Evolutionary conservation across 2,329 filamentous ascomycete genomes (phyloP), one percentile per base, ranked within the genome.

Genomic region (Sphaerulina vaccinii): DNA sequence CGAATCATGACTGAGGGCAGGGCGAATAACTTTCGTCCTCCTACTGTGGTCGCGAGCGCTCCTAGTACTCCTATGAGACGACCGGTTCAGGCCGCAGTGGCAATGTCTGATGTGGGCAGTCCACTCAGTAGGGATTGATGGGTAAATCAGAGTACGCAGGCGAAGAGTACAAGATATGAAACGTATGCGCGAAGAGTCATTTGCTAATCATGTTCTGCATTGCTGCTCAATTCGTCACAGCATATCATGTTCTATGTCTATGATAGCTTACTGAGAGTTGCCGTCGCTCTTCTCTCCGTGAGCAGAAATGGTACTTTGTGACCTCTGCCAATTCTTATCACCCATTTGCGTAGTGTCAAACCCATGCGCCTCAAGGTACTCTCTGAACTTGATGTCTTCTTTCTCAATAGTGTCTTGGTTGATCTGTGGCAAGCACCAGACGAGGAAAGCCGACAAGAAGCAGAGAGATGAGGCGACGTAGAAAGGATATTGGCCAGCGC

Each of bases 391-490:
- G 7, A 75, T 65, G 64, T 96, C 90, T 70, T 96, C 91, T 13
- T 79, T 65, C 1, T 84, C 81, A 56, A 96, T 95, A 0, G 89
- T 95, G 62, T 96, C 87, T 72, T 95, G 82, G 9, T 84, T 84
- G 55, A 96, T 86, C 41, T 88, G 73, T 0, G 91, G 91, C 43
- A 96, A 70, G 52, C 80, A 79, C 62, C 90, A 81, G 1, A 82
- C 81, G 22, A 91, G 68, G 8, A 73, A 70, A 0, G 88, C 89
- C 2, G 84, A 85, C 42, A 96, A 75, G n/a, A 95, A 70, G 60
- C 88, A 93, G 49, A 96, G 70, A 19, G 81, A 76, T 33, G 85
- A 87, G 1, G 85, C 85, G n/a, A 96, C 88, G 70, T 84, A 96
- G 73, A 96, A 96, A 0, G 90, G 90, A 60, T 95, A 90, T 67